phyloP scores from a whole-genome alignment of 2,329 filamentous ascomycete species.

The Metarhizium anisopliae region DNA sequence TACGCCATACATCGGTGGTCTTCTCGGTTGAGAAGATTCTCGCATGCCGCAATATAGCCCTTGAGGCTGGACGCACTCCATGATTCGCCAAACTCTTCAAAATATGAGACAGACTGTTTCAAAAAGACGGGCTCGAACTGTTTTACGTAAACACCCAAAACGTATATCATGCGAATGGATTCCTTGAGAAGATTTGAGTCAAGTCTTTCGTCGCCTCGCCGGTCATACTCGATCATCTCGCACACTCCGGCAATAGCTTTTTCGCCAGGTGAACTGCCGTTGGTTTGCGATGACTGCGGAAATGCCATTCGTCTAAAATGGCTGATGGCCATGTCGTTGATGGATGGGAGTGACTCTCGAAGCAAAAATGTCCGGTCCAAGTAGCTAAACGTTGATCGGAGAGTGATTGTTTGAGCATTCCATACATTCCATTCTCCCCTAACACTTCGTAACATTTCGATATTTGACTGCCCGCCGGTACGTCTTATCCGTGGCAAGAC shows the following conservation, averaged over 20 bases:
- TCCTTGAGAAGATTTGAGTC: conserved; percentile 61
- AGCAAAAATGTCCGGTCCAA: conserved; percentile 85
- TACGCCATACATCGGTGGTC: conserved; percentile 69
- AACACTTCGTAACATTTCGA: conserved; percentile 53
- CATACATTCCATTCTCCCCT: conserved; percentile 62
- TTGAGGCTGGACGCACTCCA: conserved; percentile 57
- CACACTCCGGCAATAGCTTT: conserved; percentile 50
- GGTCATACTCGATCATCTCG: conserved; percentile 64
- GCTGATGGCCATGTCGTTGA: conserved; percentile 72
- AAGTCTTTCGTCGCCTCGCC: conserved; percentile 46
- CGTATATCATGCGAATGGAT: conserved; percentile 72
- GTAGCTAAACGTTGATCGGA: conserved; percentile 88
- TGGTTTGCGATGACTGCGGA: conserved; percentile 11
- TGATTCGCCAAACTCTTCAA: conserved; percentile 59
- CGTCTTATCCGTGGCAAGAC: conserved; percentile 48
- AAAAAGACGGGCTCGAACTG: conserved; percentile 74
- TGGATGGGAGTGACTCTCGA: conserved; percentile 57
- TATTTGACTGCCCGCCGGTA: conserved; percentile 41
- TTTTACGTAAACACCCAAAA: conserved; percentile 71
- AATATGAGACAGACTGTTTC: conserved; percentile 56
- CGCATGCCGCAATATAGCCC: conserved; percentile 64
- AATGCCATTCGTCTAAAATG: conserved; percentile 61
- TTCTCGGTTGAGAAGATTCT: conserved; percentile 62
- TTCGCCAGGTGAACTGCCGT: conserved; percentile 14
- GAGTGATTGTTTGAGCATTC: conserved; percentile 61